Base-by-base conservation (phyloP, 1,284 basidiomycete species). In the Crepidotus sp. region DNA sequence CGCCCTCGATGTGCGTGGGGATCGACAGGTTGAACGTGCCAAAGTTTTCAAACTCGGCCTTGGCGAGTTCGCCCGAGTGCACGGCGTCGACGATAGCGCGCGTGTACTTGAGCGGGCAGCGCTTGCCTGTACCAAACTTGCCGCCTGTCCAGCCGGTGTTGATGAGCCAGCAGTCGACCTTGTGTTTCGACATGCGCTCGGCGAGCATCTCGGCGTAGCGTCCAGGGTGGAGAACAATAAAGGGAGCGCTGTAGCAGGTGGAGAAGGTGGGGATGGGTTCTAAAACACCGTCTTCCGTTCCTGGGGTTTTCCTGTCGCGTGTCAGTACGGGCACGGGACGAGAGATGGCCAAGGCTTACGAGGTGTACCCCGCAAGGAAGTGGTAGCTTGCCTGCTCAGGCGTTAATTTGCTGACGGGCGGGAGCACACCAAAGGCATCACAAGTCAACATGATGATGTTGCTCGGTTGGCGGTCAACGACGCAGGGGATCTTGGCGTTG, bases 221-320 rank as follows among this genome's bases (percentile, higher is more conserved):
- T 42, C 84, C 80, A 42, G 91, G 91, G 70, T 96, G 94, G 49
- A 97, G 87, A 54, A 98, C 87, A 62, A 99, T 96, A 79, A 98
- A 99, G 24, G 96, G 95, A 51, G 96, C 95, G 57, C 89, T 91
- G 77, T 98, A 98, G 69, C 94, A 98, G 27, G 95, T 97, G 21
- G 93, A 97, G 81, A 99, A 99, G 39, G 96, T 98, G 17, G 96
- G 96, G 55, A 95, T 94, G 46, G 95, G 96, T 69, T 98, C 95
- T 45, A 95, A 77, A 36, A 98, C 88, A 64, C 96, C 95, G 61
- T 98, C 95, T 64, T 99, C 95, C 15, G 95, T 99, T 53, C 95
- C 95, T 15, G 95, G 95, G 3, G 91, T 95, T 74, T 90, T 90
- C 60, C 79, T 82, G 44, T 40, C 32, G 26, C 40, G 37, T 14